Evolutionary conservation across 352 stramenopile genomes (phyloP), one percentile per base, ranked within the genome.

Genomic region (Phytophthora meadii): DNA sequence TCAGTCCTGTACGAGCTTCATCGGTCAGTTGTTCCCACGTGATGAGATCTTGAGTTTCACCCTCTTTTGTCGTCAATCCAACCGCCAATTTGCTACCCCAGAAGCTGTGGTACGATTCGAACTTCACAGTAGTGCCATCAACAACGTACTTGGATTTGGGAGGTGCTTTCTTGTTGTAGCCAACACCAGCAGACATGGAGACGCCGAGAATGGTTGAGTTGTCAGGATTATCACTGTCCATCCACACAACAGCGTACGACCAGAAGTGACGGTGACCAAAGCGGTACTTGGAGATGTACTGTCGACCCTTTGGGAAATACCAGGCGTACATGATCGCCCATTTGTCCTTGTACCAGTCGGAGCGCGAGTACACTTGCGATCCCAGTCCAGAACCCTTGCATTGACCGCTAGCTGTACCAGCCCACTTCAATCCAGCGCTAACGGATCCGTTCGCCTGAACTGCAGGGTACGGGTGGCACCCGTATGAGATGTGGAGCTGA

Each of bases 351-450:
- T 64, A 74, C 44, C 32, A 57, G 7, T 30, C 39, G 2, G 66
- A 58, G 4, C 66, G 66, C 5, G 61, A 64, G 55, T 76, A 76
- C 22, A 76, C 52, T 34, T 76, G 55, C 1, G 68, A 65, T 9
- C 68, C 68, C 39, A 57, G 41, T 4, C 4, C 24, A 42, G 68
- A 59, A 5, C 52, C 55, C 34, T 58, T 68, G 61, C 67, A 75
- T 2, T 64, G 42, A 10, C 53, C 69, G 28, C 66, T 64, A 8
- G 52, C 40, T 12, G 34, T 47, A 1, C 59, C 59, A 17, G 30
- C 4, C 47, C 49, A 62, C 27, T 59, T 56, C 17, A 68, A 42
- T 19, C 52, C 60, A 11, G 8, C 60, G 19, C 44, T 62, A 19
- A 62, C 49, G 0, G 44, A 34, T 5, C 60, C 60, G 4, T 62